Evolutionary conservation across 306 rosid genomes (phyloP).

Genomic region (Malus sieversii): DNA sequence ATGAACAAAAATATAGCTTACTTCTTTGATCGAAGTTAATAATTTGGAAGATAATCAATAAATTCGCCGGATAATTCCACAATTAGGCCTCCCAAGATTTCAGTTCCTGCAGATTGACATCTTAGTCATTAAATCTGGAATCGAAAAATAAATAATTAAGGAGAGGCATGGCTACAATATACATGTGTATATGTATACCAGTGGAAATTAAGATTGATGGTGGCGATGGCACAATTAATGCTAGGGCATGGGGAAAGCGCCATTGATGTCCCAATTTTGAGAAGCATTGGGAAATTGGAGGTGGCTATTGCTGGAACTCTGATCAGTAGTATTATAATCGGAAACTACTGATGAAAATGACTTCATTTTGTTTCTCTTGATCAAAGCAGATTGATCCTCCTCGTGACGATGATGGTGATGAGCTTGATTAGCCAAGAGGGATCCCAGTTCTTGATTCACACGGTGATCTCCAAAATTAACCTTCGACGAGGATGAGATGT

Average conservation of each 20-base stretch:
- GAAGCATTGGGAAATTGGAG: slow-evolving; percentile 44
- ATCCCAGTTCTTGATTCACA: background rate
- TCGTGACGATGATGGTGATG: background rate
- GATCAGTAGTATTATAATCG: slow-evolving; percentile 7
- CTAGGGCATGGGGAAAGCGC: slow-evolving; percentile 21
- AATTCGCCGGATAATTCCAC: background rate
- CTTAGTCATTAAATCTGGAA: background rate
- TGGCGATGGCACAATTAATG: slow-evolving; percentile 16
- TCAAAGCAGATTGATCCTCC: background rate
- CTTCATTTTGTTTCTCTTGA: slow-evolving; percentile 6
- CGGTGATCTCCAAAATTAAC: background rate
- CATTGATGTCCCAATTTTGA: slow-evolving; percentile 58
- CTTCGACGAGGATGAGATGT: background rate
- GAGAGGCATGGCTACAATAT: background rate
- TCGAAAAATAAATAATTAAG: background rate
- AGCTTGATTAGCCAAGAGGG: background rate
- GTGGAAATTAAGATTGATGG: slow-evolving; percentile 16
- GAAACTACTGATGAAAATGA: background rate
- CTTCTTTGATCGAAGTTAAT: background rate
- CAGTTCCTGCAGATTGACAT: background rate
- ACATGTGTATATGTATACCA: slow-evolving; percentile 5
- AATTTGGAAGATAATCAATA: background rate
- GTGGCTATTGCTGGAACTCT: slow-evolving; percentile 16
- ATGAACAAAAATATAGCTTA: background rate
- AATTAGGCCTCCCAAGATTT: slow-evolving; percentile 8